Evolutionary conservation across 176 grass and related monocot genomes (phyloP), one percentile per base, ranked within the genome.

Genomic region (Leersia perrieri): DNA sequence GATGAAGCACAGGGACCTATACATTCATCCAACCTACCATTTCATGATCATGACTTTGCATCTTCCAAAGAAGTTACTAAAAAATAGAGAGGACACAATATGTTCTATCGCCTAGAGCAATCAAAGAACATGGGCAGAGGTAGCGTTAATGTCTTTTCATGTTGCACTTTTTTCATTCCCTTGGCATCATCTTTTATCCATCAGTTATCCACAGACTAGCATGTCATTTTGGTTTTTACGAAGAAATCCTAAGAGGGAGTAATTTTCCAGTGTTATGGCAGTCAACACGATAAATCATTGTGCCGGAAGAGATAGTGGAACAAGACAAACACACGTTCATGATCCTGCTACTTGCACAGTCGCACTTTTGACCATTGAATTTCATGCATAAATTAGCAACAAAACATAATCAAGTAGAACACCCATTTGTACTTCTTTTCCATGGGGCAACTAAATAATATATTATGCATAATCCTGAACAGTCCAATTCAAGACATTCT

Each of bases 311-410:
- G 15, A 45, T 62, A n/a, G 12, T 80, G 29, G 25, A 58, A 32
- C 28, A 47, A 73, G 35, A 29, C 39, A 12, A 49, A 36, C 36
- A 29, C 30, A 83, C 16, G 9, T 72, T 25, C 39, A 31, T 31
- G 7, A 31, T 31, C 70, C 9, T 30, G 26, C 16, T 47, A 20
- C 15, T 20, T 20, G 14, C n/a, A 9, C 22, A 58, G 22, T 58
- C 39, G 18, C 33, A 68, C 73, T 60, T 84, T 60, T 76, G 82
- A 84, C 63, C 63, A 11, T 18, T 25, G 25, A 57, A 27, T 15
- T 68, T 10, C 72, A 35, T 36, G 71, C 6, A 11, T 25, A 76
- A 68, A 39, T 53, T 35, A 75, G 23, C 31, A 34, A 41, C 5
- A 16, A 63, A 27, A n/a, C 22, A 64, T 20, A 9, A 55, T 9